Evolutionary conservation across 2,329 filamentous ascomycete species (phyloP).

Genomic region (Aureobasidium sp.): DNA sequence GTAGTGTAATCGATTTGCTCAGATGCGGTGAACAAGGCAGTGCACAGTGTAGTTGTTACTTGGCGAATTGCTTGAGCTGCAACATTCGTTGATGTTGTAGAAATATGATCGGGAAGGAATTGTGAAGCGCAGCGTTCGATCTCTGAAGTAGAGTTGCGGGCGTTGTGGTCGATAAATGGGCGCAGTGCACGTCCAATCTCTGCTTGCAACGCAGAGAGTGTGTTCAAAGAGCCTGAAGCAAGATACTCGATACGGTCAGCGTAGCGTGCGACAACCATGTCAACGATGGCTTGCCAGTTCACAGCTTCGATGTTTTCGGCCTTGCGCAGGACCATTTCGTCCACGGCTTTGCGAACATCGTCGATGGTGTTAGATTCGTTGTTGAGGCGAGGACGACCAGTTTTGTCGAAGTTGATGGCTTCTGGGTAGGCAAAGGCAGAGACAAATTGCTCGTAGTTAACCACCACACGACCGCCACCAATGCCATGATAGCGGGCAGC

Average conservation of each 20-base stretch:
- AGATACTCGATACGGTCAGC: slow-evolving; percentile 42
- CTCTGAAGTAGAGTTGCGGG: slow-evolving; percentile 31
- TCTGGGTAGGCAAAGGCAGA: slow-evolving; percentile 35
- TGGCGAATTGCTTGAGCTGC: slow-evolving; percentile 25
- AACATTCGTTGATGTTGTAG: background rate
- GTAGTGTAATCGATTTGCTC: slow-evolving; percentile 14
- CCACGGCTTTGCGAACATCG: slow-evolving; percentile 36
- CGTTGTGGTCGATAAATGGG: slow-evolving; percentile 31
- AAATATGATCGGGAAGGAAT: slow-evolving; percentile 22
- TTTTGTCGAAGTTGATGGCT: slow-evolving; percentile 26
- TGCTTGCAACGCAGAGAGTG: slow-evolving; percentile 17
- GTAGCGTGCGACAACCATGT: slow-evolving; percentile 58
- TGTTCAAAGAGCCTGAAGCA: slow-evolving; percentile 17
- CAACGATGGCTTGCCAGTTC: slow-evolving; percentile 60
- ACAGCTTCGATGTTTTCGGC: slow-evolving; percentile 22
- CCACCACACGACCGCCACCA: slow-evolving; percentile 31
- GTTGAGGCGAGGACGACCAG: slow-evolving; percentile 31
- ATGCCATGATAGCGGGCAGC: slow-evolving; percentile 36
- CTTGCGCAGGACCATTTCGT: slow-evolving; percentile 29
- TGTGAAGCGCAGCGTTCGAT: slow-evolving; percentile 40
- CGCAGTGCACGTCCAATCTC: slow-evolving; percentile 24
- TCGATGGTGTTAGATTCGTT: slow-evolving; percentile 28
- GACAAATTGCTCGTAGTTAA: slow-evolving; percentile 43
- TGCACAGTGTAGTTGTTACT: slow-evolving; percentile 27
- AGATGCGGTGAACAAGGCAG: slow-evolving; percentile 22